Conservation (phyloP, 2,329 filamentous ascomycete genomes). For the Fusarium buharicum region DNA sequence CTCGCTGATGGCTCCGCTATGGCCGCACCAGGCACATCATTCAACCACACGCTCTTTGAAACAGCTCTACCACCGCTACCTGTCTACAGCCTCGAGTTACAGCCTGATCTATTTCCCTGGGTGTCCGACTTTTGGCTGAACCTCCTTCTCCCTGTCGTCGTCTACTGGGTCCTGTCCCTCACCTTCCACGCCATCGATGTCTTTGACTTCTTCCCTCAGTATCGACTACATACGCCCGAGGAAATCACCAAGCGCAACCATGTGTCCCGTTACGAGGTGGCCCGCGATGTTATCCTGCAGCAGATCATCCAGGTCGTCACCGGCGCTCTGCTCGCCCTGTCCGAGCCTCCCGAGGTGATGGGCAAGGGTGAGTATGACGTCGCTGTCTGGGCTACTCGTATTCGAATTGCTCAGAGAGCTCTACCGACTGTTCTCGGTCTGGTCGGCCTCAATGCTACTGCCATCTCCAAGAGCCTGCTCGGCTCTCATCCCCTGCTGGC, state of each 20-base stretch:
- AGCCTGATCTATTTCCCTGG: conserved; percentile 77
- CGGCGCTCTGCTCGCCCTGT: conserved; percentile 72
- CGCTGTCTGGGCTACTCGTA: conserved; percentile 86
- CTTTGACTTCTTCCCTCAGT: conserved; percentile 86
- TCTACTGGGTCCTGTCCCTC: conserved; percentile 88
- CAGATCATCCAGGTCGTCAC: conserved; percentile 87
- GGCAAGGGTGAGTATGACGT: conserved; percentile 88
- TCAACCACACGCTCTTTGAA: conserved; percentile 67
- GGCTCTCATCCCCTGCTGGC: conserved; percentile 78
- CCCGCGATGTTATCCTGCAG: conserved; percentile 90
- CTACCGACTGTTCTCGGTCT: conserved; percentile 76
- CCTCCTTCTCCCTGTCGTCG: conserved; percentile 78
- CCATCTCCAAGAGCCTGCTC: conserved; percentile 79
- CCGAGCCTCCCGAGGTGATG: conserved; percentile 77
- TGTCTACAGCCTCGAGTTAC: conserved; percentile 76
- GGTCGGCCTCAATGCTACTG: conserved; percentile 79
- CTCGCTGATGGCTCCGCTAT: conserved; percentile 52
- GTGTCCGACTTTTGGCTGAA: conserved; percentile 85
- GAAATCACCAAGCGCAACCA: conserved; percentile 90
- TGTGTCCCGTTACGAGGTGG: conserved; percentile 83
- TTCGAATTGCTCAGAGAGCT: conserved; percentile 81
- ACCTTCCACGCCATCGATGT: conserved; percentile 90
- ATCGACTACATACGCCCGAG: conserved; percentile 93
- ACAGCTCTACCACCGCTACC: conserved; percentile 81
- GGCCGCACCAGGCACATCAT: conserved; percentile 45